Evolutionary conservation across 1,284 basidiomycete species (phyloP).

Genomic region (Moesziomyces parantarcticus): DNA sequence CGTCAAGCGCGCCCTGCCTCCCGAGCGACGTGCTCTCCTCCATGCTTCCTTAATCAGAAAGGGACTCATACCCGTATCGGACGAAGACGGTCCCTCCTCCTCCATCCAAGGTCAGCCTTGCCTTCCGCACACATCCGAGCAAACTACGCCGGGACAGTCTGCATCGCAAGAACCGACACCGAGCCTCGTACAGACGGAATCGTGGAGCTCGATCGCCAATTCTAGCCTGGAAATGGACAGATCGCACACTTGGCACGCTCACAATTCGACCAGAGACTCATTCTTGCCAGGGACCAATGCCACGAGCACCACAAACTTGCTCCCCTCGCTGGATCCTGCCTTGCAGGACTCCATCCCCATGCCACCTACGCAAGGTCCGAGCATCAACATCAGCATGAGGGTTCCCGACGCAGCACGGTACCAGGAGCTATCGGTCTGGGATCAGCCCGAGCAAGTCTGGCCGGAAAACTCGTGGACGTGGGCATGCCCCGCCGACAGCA

Average conservation of each 20-base stretch:
- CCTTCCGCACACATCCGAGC: background rate
- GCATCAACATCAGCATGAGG: constrained; percentile 7
- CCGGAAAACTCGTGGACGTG: background rate
- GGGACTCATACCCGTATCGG: background rate
- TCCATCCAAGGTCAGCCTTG: background rate
- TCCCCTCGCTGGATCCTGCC: constrained; percentile 4
- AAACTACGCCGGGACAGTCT: background rate
- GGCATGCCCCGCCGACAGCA: too few relatives aligned
- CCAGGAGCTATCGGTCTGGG: constrained; percentile 17
- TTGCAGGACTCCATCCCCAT: constrained; percentile 2
- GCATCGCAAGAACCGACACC: too few relatives aligned
- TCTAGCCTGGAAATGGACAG: too few relatives aligned
- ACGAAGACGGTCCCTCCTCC: background rate
- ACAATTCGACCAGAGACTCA: too few relatives aligned
- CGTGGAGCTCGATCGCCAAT: too few relatives aligned
- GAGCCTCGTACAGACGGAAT: too few relatives aligned
- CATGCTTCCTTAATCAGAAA: constrained; percentile 21
- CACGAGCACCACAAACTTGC: background rate
- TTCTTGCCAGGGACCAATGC: background rate
- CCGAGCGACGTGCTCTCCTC: constrained; percentile 27
- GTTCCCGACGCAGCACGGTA: background rate
- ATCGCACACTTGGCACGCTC: too few relatives aligned
- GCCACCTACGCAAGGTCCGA: background rate
- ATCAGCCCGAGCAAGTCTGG: constrained; percentile 15
- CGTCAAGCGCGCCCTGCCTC: constrained; percentile 31